Evolutionary conservation across 176 grass and related monocot genomes (phyloP).

Genomic region (Melocanna baccifera): DNA sequence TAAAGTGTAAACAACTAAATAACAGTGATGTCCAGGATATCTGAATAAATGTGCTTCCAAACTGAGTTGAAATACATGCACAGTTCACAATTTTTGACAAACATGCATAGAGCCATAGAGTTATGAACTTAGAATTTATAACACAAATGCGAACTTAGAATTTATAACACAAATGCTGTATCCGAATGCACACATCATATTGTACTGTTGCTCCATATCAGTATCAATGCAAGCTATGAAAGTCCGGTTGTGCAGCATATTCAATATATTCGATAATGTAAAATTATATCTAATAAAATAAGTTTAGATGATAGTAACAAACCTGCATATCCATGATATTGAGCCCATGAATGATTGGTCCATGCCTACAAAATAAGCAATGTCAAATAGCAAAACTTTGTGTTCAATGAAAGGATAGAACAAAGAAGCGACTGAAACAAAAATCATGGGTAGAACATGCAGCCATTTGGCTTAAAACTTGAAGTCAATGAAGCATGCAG

Average conservation of each 20-base stretch:
- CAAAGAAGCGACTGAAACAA: background rate
- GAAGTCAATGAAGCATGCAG: background rate
- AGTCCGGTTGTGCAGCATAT: background rate
- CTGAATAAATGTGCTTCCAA: background rate
- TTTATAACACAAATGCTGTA: background rate
- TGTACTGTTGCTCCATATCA: background rate
- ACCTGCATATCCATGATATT: conserved; percentile 68
- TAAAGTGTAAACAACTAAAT: background rate
- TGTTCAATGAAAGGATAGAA: background rate
- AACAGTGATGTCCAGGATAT: background rate
- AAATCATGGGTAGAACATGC: background rate
- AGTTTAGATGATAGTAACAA: conserved; percentile 10
- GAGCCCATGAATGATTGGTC: conserved; percentile 53
- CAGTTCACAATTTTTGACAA: background rate
- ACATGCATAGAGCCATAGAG: background rate
- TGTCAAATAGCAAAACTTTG: background rate
- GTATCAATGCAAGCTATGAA: background rate
- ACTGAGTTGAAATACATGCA: background rate
- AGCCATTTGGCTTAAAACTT: background rate
- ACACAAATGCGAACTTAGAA: background rate
- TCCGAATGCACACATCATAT: background rate
- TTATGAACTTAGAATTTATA: background rate
- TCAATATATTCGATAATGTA: background rate
- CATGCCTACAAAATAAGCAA: conserved; percentile 53
- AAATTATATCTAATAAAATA: conserved; percentile 26